These are phyloP conservation scores for Suhomyces kilbournensis DNA, from an alignment of 805 yeast species.

Conservation along the genomic window DNA sequence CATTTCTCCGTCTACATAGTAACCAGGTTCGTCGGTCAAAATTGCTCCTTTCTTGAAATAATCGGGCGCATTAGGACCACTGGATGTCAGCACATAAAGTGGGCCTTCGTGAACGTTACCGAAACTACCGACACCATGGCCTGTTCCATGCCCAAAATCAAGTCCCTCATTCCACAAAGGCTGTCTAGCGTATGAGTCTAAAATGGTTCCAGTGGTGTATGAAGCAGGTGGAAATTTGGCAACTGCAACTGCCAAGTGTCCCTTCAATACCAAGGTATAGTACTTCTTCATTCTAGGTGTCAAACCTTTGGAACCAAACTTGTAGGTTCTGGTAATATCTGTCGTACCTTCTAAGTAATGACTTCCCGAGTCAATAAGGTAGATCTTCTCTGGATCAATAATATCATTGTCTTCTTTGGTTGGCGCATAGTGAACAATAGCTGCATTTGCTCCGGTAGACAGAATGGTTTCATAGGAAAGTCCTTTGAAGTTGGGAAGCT, in stretches of 20 bases:
- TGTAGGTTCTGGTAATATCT: constrained; percentile 87
- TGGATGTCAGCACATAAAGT: constrained; percentile 65
- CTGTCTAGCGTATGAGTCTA: constrained; percentile 83
- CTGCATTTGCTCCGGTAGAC: constrained; percentile 71
- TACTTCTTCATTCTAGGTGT: constrained; percentile 52
- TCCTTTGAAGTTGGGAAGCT: constrained; percentile 56
- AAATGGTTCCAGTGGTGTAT: constrained; percentile 67
- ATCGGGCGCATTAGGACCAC: constrained; percentile 49
- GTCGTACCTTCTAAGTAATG: constrained; percentile 95
- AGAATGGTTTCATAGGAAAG: constrained; percentile 76
- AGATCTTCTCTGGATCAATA: constrained; percentile 66
- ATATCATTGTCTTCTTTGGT: constrained; percentile 52
- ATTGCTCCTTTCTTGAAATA: constrained; percentile 59
- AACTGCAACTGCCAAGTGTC: constrained; percentile 82
- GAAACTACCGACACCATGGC: constrained; percentile 94
- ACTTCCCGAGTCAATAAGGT: constrained; percentile 85
- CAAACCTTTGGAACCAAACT: constrained; percentile 44
- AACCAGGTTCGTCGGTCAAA: constrained; percentile 92
- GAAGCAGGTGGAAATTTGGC: constrained; percentile 64
- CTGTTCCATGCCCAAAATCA: constrained; percentile 92
- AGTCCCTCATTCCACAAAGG: constrained; percentile 78
- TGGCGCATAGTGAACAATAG: constrained; percentile 76
- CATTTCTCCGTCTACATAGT: constrained; percentile 81
- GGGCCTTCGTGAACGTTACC: constrained; percentile 96
- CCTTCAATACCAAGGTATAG: constrained; percentile 86